Evolutionary conservation across 805 yeast species (phyloP).

Genomic region (Blastobotrys mokoenaii): DNA sequence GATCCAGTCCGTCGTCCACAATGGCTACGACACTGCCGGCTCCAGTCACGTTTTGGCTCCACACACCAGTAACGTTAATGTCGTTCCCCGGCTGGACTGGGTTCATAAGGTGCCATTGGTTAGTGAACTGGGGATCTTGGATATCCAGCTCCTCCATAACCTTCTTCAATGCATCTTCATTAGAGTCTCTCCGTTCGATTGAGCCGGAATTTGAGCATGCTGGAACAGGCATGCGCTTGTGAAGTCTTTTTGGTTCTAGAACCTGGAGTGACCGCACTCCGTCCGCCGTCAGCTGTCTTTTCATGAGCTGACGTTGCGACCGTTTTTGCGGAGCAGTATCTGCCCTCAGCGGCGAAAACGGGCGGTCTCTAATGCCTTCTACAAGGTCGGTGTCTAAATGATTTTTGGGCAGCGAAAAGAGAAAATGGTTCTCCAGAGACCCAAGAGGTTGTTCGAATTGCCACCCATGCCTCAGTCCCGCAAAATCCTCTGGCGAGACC

Average conservation of each 20-base stretch:
- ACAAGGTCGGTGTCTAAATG: constrained; percentile 14
- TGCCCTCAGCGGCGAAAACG: constrained; percentile 5
- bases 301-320: constrained; percentile 22
- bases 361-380: constrained; percentile 11
- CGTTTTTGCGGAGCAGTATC: constrained; percentile 14
- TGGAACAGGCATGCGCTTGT: constrained; percentile 14
- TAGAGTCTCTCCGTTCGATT: constrained; percentile 9
- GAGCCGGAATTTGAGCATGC: neutral
- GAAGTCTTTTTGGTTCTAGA: constrained; percentile 10
- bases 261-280: constrained; percentile 33
- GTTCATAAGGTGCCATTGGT: constrained; percentile 92
- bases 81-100: constrained; percentile 68
- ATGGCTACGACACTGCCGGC: constrained; percentile 67
- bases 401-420: constrained; percentile 47
- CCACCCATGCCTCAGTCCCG: constrained; percentile 27
- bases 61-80: constrained; percentile 75
- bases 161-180: constrained; percentile 5
- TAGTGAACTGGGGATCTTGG: constrained; percentile 70
- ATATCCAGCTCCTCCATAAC: constrained; percentile 50
- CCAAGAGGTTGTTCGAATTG: constrained; percentile 56
- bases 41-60: constrained; percentile 80
- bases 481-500: constrained; percentile 15
- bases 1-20: constrained; percentile 92
- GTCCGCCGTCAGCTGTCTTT: constrained; percentile 24
- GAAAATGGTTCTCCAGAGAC: constrained; percentile 53